phyloP scores from a whole-genome alignment of 257 asterid species.

The Coffea canephora region DNA sequence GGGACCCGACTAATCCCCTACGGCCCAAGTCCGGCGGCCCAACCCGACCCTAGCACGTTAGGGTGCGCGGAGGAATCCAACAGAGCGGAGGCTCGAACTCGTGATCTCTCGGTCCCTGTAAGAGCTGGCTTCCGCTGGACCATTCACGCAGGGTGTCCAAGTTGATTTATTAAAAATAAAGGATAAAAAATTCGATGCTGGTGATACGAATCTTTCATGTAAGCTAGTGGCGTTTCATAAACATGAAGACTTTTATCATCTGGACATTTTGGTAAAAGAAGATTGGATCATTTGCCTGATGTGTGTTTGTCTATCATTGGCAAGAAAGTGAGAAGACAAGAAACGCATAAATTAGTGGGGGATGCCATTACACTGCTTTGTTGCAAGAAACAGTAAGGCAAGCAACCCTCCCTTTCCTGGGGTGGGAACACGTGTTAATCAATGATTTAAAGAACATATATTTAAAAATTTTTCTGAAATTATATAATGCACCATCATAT shows the following conservation, averaged over 20 bases:
- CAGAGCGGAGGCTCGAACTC: too few relatives aligned
- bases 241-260: neutral
- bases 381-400: slow-evolving; percentile 6
- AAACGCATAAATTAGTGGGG: neutral
- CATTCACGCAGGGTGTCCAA: too few relatives aligned
- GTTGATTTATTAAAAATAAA: neutral
- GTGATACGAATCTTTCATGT: neutral
- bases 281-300: neutral
- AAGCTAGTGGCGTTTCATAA: neutral
- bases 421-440: neutral
- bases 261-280: neutral
- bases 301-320: neutral
- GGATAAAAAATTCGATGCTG: neutral
- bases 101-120: too few relatives aligned
- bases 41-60: too few relatives aligned
- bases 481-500: neutral
- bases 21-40: too few relatives aligned
- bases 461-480: slow-evolving; percentile 1
- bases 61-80: too few relatives aligned
- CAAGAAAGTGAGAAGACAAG: too few relatives aligned
- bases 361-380: neutral
- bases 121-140: too few relatives aligned
- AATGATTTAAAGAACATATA: neutral
- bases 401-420: neutral
- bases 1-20: too few relatives aligned